phyloP scores from a whole-genome alignment of 2,329 filamentous ascomycete genomes.

The Mycosphaerella sp. region DNA sequence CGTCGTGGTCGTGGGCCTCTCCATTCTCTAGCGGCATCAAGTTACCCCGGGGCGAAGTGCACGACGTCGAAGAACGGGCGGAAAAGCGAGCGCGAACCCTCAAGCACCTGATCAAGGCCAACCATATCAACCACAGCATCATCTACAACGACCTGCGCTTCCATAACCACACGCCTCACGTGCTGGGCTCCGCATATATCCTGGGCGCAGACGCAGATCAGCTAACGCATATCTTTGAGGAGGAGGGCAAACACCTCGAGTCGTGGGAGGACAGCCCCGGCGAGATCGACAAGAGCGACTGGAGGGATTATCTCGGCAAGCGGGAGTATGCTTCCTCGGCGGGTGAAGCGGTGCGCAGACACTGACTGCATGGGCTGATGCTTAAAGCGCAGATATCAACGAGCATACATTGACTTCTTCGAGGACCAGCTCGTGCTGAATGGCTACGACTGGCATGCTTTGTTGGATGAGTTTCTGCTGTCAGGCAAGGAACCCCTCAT shows the following conservation, averaged over 20 bases:
- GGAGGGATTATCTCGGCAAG: conserved; percentile 77
- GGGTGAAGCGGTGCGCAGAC: conserved; percentile 6
- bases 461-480: conserved; percentile 72
- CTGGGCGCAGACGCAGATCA: conserved; percentile 69
- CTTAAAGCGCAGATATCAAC: conserved; percentile 58
- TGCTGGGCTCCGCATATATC: conserved; percentile 78
- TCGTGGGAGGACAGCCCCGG: conserved; percentile 77
- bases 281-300: conserved; percentile 77
- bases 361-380: conserved; percentile 4
- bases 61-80: conserved; percentile 71
- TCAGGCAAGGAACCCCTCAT: conserved; percentile 68
- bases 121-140: conserved; percentile 84
- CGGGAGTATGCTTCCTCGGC: conserved; percentile 45
- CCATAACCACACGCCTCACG: conserved; percentile 78
- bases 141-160: conserved; percentile 68
- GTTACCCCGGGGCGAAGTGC: conserved; percentile 63
- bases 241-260: conserved; percentile 64
- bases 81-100: conserved; percentile 76
- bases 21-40: conserved; percentile 34
- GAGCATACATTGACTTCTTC: conserved; percentile 90
- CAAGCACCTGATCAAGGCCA: conserved; percentile 84
- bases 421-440: conserved; percentile 77
- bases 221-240: conserved; percentile 74
- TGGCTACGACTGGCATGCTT: conserved; percentile 76
- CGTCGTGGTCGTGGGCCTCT: conserved; percentile 23